These are phyloP conservation scores for Polysphondylium violaceum DNA, from an alignment of 78 protist genomes.

Conservation along the genomic window DNA sequence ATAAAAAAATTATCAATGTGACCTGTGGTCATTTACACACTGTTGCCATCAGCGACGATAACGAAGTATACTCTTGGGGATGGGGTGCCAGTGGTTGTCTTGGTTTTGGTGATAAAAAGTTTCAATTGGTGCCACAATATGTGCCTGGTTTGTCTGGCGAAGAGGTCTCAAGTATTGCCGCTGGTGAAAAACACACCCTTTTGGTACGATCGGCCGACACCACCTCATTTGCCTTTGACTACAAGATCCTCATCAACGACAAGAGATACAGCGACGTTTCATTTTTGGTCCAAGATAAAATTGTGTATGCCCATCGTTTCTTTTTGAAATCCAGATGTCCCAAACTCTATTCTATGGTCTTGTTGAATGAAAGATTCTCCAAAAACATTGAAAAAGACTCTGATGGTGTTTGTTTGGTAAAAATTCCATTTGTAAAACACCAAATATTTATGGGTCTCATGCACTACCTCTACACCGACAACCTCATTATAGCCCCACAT, in stretches of 20 bases:
- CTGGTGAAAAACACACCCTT: conserved; percentile 79
- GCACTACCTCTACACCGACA: conserved; percentile 75
- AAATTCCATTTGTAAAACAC: conserved; percentile 1
- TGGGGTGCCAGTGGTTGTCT: conserved; percentile 81
- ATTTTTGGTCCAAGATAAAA: conserved; percentile 49
- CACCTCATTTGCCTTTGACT: conserved; percentile 84
- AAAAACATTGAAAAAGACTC: not conserved
- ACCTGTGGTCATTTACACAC: conserved; percentile 83
- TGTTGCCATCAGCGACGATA: conserved; percentile 43
- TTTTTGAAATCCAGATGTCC: conserved; percentile 56
- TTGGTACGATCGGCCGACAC: conserved; percentile 28
- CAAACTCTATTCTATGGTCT: conserved; percentile 31
- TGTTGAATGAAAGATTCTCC: conserved; percentile 13
- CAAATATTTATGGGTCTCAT: conserved; percentile 55
- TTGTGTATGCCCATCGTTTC: conserved; percentile 31
- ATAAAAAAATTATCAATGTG: conserved; percentile 28
- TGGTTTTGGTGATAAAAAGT: conserved; percentile 63
- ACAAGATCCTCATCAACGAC: conserved; percentile 31
- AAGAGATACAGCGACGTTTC: conserved; percentile 16
- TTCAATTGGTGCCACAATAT: conserved; percentile 67
- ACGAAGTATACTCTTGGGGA: conserved; percentile 79
- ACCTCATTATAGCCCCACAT: conserved; percentile 78
- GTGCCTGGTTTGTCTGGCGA: conserved; percentile 72
- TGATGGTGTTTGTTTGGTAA: not conserved
- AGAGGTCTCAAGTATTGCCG: conserved; percentile 15